Percentiles rank a stretch among this genome's conserved stretches.
phyloP scores from a whole-genome alignment of 2,329 filamentous ascomycete species.

The Dactylellina sp. region DNA sequence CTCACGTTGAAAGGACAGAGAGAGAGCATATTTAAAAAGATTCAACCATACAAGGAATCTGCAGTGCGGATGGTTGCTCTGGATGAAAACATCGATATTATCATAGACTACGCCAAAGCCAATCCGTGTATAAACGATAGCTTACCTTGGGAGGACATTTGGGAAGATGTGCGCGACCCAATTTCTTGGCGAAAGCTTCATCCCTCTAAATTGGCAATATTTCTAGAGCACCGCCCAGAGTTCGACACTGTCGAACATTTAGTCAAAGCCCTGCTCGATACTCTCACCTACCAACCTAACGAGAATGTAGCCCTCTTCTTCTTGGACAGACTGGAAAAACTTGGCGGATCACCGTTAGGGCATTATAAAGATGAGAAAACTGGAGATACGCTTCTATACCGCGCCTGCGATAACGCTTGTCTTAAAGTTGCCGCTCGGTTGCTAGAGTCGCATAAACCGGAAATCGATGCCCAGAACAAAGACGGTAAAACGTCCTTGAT shows the following conservation, averaged over 20 bases:
- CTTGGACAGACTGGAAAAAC: background rate
- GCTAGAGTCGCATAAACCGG: background rate
- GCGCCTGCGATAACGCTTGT: constrained; percentile 13
- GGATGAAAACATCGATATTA: background rate
- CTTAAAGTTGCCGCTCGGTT: background rate
- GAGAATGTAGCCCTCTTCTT: constrained; percentile 8
- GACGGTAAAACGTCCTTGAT: constrained; percentile 36
- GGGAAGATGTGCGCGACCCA: background rate
- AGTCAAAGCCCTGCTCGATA: background rate
- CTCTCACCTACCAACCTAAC: background rate
- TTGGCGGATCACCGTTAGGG: background rate
- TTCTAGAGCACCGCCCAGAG: constrained; percentile 10
- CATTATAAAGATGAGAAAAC: constrained; percentile 2
- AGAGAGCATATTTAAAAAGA: constrained; percentile 12
- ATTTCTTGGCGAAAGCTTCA: background rate
- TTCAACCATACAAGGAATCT: constrained; percentile 11
- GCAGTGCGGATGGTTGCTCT: background rate
- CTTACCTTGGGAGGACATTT: constrained; percentile 39
- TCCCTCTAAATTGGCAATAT: background rate
- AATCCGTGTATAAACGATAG: background rate
- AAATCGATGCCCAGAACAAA: constrained; percentile 31
- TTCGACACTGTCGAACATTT: constrained; percentile 21
- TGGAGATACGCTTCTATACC: constrained; percentile 29
- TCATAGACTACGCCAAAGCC: constrained; percentile 3
- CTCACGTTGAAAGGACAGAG: background rate